A percentile compares a stretch with the other conserved stretches of the same genome.
These are phyloP conservation scores for Dactylella cylindrospora DNA, from an alignment of 2,329 filamentous ascomycete genomes.

Conservation along the genomic window DNA sequence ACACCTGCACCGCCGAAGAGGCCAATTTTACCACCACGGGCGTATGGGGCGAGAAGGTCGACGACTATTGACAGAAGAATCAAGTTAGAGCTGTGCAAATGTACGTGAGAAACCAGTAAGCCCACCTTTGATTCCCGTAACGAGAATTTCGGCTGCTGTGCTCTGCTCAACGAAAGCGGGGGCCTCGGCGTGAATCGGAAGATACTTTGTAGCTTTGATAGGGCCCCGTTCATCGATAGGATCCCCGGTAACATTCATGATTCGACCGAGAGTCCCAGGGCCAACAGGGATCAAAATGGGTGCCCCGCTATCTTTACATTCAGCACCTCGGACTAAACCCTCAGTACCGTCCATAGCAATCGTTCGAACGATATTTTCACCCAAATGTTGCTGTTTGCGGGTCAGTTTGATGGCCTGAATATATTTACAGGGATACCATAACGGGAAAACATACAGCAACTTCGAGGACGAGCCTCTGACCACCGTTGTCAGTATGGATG, in stretches of 20 bases:
- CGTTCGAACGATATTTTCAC: slow-evolving; percentile 97
- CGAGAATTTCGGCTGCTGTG: slow-evolving; percentile 91
- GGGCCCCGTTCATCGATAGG: slow-evolving; percentile 99
- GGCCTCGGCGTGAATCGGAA: slow-evolving; percentile 91
- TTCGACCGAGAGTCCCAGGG: slow-evolving; percentile 89
- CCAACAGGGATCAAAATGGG: slow-evolving; percentile 98
- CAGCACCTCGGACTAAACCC: slow-evolving; percentile 93
- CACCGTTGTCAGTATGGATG: slow-evolving; percentile 85
- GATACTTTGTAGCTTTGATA: slow-evolving; percentile 85
- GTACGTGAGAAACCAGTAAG: background rate
- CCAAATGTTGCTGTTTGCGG: slow-evolving; percentile 83
- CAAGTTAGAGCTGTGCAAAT: slow-evolving; percentile 22
- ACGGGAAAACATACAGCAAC: slow-evolving; percentile 71
- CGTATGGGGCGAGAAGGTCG: slow-evolving; percentile 96
- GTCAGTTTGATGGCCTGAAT: slow-evolving; percentile 13
- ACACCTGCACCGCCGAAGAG: slow-evolving; percentile 99
- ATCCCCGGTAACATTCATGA: slow-evolving; percentile 99
- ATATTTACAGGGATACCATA: slow-evolving; percentile 12
- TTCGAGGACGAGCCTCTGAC: slow-evolving; percentile 92
- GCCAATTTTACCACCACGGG: slow-evolving; percentile 99
- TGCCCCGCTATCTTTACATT: slow-evolving; percentile 81
- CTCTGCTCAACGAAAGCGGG: slow-evolving; percentile 94
- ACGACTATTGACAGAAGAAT: slow-evolving; percentile 63
- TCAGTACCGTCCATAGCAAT: slow-evolving; percentile 99
- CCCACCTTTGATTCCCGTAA: slow-evolving; percentile 89